Conservation (phyloP, 2,329 filamentous ascomycete species). For the Scytalidium lignicola region DNA sequence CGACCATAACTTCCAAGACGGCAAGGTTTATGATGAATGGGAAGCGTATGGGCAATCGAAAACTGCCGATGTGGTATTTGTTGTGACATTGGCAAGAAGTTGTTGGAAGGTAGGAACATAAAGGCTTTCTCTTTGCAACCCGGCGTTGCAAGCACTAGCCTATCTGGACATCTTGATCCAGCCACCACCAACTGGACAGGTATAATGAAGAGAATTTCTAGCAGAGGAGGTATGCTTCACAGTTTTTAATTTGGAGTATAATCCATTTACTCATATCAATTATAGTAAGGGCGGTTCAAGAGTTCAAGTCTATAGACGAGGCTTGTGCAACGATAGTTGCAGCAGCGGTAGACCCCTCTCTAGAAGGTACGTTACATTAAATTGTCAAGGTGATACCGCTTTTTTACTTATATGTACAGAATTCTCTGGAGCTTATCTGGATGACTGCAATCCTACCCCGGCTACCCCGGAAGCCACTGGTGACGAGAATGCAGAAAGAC, state of each 20-base stretch:
- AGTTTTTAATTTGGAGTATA: not conserved
- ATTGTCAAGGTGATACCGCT: not conserved
- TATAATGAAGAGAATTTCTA: not conserved
- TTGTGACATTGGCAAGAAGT: slow-evolving; percentile 19
- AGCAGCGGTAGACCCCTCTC: not conserved
- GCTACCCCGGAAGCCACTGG: not conserved
- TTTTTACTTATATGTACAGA: not conserved
- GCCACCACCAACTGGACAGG: not conserved
- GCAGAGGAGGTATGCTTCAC: not conserved
- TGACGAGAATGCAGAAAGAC: slow-evolving; percentile 10
- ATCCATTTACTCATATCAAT: not conserved
- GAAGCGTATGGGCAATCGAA: slow-evolving; percentile 38
- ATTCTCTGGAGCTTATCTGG: slow-evolving; percentile 9
- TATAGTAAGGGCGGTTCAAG: not conserved
- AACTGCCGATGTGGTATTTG: slow-evolving; percentile 38
- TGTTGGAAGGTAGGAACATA: slow-evolving; percentile 18
- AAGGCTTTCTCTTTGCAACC: slow-evolving; percentile 26
- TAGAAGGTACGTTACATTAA: not conserved
- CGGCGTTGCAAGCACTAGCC: slow-evolving; percentile 9
- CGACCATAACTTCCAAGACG: slow-evolving; percentile 15
- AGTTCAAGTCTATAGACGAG: not conserved
- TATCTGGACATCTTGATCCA: not conserved
- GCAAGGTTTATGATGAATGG: slow-evolving; percentile 34
- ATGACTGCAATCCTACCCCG: slow-evolving; percentile 6
- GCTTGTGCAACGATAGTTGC: slow-evolving; percentile 1